Percentiles rank a stretch among this genome's conserved stretches.
Conservation (phyloP, 257 asterid species). For the Solanum medicagineum region DNA sequence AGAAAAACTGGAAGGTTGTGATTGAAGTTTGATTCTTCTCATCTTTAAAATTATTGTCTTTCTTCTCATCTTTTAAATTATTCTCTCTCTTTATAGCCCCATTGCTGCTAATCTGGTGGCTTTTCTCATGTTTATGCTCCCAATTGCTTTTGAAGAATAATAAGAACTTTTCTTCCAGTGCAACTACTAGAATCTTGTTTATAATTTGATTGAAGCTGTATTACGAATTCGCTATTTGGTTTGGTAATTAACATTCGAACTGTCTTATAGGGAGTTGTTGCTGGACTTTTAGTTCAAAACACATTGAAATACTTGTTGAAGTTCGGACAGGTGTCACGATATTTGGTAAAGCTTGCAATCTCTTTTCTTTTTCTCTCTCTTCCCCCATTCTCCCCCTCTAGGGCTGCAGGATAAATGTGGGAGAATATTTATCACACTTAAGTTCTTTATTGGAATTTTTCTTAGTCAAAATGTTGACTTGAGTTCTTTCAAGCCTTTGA, state of each 20-base stretch:
- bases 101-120: not conserved
- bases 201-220: not conserved
- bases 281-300: constrained; percentile 94
- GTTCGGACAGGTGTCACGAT: constrained; percentile 85
- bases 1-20: not conserved
- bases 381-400: not conserved
- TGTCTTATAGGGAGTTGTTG: constrained; percentile 77
- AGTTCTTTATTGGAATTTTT: not conserved
- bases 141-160: not conserved
- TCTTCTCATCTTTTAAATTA: not conserved
- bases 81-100: not conserved
- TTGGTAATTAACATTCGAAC: not conserved
- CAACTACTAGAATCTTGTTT: not conserved
- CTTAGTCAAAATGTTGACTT: not conserved
- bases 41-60: not conserved
- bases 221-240: not conserved
- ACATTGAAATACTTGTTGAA: constrained; percentile 82
- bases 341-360: constrained; percentile 47
- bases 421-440: not conserved
- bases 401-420: not conserved
- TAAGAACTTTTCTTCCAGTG: not conserved
- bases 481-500: not conserved
- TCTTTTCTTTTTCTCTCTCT: not conserved
- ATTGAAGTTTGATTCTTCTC: not conserved
- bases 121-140: not conserved